These are phyloP conservation scores for Cronartium quercuum DNA, from an alignment of 1,284 basidiomycete genomes.

Conservation along the genomic window DNA sequence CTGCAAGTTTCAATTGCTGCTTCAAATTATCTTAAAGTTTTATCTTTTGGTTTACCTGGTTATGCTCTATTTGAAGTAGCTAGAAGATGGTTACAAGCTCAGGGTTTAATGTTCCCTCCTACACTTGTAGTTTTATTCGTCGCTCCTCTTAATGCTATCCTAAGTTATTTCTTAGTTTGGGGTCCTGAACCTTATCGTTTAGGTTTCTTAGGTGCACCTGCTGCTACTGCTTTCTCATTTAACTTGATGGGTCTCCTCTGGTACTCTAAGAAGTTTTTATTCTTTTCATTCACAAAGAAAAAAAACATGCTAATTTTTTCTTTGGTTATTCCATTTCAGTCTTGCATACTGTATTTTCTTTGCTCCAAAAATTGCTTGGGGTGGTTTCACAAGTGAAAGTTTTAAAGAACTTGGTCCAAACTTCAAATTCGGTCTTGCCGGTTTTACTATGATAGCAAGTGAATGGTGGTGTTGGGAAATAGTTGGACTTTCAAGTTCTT, in stretches of 20 bases:
- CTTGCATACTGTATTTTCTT: conserved; percentile 68
- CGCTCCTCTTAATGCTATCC: conserved; percentile 74
- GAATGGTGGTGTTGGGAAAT: conserved; percentile 94
- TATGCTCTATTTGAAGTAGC: conserved; percentile 57
- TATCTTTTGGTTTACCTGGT: conserved; percentile 76
- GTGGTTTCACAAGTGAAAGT: conserved; percentile 63
- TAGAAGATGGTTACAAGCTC: conserved; percentile 77
- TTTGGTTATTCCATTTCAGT: conserved; percentile 48
- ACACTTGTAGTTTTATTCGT: conserved; percentile 76
- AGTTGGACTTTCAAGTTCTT: conserved; percentile 50
- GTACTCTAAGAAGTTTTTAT: conserved; percentile 18
- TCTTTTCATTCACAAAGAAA: conserved; percentile 42
- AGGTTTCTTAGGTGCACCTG: conserved; percentile 87
- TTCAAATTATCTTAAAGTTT: conserved; percentile 67
- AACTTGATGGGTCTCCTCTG: conserved; percentile 63
- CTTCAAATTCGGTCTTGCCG: conserved; percentile 67
- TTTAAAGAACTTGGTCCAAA: conserved; percentile 69
- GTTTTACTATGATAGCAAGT: conserved; percentile 57
- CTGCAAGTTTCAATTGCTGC: conserved; percentile 75
- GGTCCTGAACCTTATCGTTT: conserved; percentile 68
- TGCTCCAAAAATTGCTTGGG: conserved; percentile 74
- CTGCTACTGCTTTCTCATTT: conserved; percentile 81
- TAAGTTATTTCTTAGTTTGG: conserved; percentile 87
- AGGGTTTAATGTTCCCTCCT: conserved; percentile 75
- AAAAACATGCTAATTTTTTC: neutral